A percentile compares a stretch with the other conserved stretches of the same genome.
These are phyloP conservation scores for Achlya hypogyna DNA, from an alignment of 352 stramenopile species.

Conservation along the genomic window DNA sequence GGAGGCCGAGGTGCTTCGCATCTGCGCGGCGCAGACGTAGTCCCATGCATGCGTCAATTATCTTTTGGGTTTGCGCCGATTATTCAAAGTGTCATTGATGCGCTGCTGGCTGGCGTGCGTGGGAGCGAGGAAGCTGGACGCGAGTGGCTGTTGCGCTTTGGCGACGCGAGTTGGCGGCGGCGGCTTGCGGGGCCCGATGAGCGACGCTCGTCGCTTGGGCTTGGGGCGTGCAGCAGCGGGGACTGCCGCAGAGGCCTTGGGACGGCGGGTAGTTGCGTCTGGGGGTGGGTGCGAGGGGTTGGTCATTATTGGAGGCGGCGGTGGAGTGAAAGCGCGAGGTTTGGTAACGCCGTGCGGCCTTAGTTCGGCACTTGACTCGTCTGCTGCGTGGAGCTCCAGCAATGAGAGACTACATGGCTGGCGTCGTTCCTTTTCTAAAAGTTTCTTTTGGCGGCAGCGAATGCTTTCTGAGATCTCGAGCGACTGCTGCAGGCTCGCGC, in stretches of 20 bases:
- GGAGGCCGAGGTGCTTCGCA: slow-evolving; percentile 8
- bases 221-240: too few species aligned
- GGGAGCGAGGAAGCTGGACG: slow-evolving; percentile 7
- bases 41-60: background rate
- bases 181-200: too few species aligned
- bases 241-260: too few species aligned
- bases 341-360: too few species aligned
- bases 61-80: background rate
- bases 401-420: background rate
- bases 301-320: too few species aligned
- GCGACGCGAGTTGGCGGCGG: background rate
- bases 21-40: background rate
- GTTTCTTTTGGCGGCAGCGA: slow-evolving; percentile 60
- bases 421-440: slow-evolving; percentile 29
- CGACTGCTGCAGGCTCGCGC: slow-evolving; percentile 64
- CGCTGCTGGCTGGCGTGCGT: slow-evolving; percentile 14
- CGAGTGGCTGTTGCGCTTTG: background rate
- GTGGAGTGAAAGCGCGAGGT: too few species aligned
- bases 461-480: slow-evolving; percentile 76
- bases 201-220: too few species aligned
- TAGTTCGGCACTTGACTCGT: too few species aligned
- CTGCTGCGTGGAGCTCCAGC: too few species aligned
- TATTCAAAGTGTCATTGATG: background rate
- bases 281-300: too few species aligned
- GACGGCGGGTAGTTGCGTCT: too few species aligned